Evolutionary conservation across 225 moss, liverwort and hornwort species (phyloP).

Genomic region (Rhytidiadelphus loreus): DNA sequence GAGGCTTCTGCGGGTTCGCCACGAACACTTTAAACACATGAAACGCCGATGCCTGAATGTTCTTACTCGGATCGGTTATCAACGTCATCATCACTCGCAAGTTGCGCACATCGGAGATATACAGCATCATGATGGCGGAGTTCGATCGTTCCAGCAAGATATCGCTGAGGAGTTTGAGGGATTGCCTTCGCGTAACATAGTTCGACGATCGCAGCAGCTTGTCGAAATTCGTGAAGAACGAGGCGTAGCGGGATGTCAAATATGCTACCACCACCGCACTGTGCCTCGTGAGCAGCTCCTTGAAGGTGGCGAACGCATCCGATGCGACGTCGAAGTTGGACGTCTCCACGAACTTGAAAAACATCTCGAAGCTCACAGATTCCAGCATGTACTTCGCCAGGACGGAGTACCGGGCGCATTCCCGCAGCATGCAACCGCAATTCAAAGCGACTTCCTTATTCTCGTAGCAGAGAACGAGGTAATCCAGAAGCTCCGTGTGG

Average conservation of each 20-base stretch:
- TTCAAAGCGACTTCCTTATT: constrained; percentile 91
- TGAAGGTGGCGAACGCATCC: constrained; percentile 95
- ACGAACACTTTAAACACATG: constrained; percentile 99
- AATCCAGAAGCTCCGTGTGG: constrained; percentile 82
- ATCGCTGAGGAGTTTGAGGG: constrained; percentile 82
- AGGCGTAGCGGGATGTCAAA: constrained; percentile 61
- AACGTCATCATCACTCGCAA: constrained; percentile 96
- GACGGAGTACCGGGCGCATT: constrained; percentile 66
- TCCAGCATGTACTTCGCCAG: constrained; percentile 93
- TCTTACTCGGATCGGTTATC: constrained; percentile 93
- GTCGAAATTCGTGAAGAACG: constrained; percentile 64
- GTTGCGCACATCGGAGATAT: constrained; percentile 95
- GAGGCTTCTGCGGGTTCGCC: constrained; percentile 91
- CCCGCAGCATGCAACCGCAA: constrained; percentile 92
- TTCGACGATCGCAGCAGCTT: constrained; percentile 80
- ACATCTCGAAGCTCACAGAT: constrained; percentile 95
- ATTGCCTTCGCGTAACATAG: constrained; percentile 90
- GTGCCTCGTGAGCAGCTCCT: constrained; percentile 93
- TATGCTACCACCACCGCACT: constrained; percentile 65
- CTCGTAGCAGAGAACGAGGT: constrained; percentile 94
- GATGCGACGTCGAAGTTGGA: constrained; percentile 94
- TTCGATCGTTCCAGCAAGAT: constrained; percentile 90
- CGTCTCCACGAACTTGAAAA: constrained; percentile 94
- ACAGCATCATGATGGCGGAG: constrained; percentile 87
- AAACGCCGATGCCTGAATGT: constrained; percentile 93